Base-by-base conservation (phyloP, 2,329 filamentous ascomycete genomes). In the Bipolaris oryzae region DNA sequence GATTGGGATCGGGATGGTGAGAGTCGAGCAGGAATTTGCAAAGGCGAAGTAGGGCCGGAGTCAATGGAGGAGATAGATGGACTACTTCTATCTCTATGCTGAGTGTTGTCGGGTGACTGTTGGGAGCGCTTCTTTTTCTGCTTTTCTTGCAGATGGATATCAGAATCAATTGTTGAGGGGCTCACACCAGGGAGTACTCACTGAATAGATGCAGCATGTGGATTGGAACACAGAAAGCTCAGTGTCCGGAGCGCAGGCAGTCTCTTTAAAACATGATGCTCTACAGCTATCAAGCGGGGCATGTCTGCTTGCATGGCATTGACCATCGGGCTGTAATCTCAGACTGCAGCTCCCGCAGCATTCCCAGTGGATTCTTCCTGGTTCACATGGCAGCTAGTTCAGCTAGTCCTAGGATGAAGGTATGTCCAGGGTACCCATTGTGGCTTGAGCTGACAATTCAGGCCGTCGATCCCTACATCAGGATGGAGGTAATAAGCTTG, bases 181-280 rank as follows among this genome's bases (percentile, higher is more conserved):
- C 28, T 31, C 9, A 15, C 3, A 33, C 13, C 6, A 20, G 10
- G 11, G 37, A 18, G 10, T 28, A 57, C 64, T 35, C 7, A 67
- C 66, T 61, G 39, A 68, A 60, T 44, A 68, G 57, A 39, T 63
- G 60, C 57, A 66, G 60, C 64, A 68, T 68, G 45, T 66, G 63
- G 64, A 57, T 55, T 20, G 21, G 10, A 33, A 53, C 21, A 41
- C 50, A 41, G 15, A 35, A 44, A 34, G 42, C 50, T 45, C 46
- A 18, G 21, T 41, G 42, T 11, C 20, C 48, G 35, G 44, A 39
- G 41, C 28, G 55, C 50, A 34, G 44, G 16, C 11, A 21, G 31
- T 57, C 50, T 28, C 42, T 53, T 52, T 59, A 63, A 50, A 59
- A 31, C 25, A 53, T 45, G 11, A 54, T 23, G 47, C 16, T 20